Evolutionary conservation across 192 early-diverging fungal species (phyloP).

Genomic region (Mortierella hygrophila): DNA sequence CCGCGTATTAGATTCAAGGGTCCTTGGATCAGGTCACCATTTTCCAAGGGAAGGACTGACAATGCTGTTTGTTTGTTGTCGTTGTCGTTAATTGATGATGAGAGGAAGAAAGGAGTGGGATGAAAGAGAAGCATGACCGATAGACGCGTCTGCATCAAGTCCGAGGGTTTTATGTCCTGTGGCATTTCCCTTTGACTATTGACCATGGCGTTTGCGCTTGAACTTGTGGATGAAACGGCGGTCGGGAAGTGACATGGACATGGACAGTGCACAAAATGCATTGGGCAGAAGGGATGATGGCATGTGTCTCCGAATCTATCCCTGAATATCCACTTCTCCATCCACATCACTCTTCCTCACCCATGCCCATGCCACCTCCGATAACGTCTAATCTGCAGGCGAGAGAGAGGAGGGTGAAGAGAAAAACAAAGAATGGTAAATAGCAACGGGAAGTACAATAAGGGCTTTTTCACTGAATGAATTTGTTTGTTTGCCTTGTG

Average conservation of each 20-base stretch:
- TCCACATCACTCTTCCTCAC: background rate
- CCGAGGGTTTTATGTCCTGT: background rate
- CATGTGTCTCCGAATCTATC: background rate
- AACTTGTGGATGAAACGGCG: background rate
- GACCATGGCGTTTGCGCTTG: background rate
- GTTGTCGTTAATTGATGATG: background rate
- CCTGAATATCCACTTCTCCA: background rate
- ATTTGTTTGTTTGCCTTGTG: slow-evolving; percentile 21
- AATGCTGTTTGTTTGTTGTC: background rate
- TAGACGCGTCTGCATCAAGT: background rate
- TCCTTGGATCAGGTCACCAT: background rate
- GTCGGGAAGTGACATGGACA: background rate
- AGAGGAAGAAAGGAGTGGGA: background rate
- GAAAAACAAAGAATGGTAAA: background rate
- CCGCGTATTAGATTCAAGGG: background rate
- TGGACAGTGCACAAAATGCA: background rate
- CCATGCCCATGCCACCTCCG: background rate
- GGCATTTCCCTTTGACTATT: background rate
- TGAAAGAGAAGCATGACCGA: background rate
- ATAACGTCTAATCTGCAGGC: background rate
- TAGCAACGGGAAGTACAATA: background rate
- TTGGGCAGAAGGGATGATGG: background rate
- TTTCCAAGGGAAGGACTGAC: slow-evolving; percentile 1
- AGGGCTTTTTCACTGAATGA: background rate
- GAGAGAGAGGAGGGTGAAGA: background rate